Percentiles rank a stretch among this genome's conserved stretches.
Conservation (phyloP, 345 rosid species). For the Lagerstroemia speciosa region DNA sequence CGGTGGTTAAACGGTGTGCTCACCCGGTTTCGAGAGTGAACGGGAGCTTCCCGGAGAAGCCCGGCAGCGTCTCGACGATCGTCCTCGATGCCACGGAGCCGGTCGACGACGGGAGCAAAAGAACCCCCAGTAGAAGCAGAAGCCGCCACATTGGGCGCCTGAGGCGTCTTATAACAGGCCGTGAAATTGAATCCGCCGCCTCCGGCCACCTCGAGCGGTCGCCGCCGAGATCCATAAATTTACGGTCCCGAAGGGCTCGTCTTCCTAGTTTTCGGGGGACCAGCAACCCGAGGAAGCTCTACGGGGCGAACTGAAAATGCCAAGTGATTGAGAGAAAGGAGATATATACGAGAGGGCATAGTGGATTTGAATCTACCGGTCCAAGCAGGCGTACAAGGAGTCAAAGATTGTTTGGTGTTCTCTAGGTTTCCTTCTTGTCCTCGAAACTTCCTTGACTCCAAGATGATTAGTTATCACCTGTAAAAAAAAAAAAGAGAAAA, state of each 20-base stretch:
- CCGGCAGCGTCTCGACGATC: conserved; percentile 15
- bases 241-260: neutral
- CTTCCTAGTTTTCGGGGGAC: no score
- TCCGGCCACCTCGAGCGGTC: neutral
- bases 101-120: neutral
- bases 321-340: no score
- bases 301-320: conserved; percentile 4
- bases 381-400: neutral
- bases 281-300: neutral
- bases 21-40: conserved; percentile 21
- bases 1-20: neutral
- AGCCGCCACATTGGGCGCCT: neutral
- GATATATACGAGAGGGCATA: neutral
- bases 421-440: neutral
- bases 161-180: neutral
- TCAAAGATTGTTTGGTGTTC: conserved; percentile 4
- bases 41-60: conserved; percentile 18
- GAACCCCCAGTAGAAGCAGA: neutral
- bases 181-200: neutral
- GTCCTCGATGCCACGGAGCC: neutral
- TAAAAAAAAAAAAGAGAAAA: neutral
- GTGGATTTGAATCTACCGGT: neutral
- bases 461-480: neutral
- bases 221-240: neutral
- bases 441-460: neutral